Percentiles rank a stretch among this genome's conserved stretches.
Evolutionary conservation across 345 rosid species (phyloP).

Genomic region (Kandelia obovata): DNA sequence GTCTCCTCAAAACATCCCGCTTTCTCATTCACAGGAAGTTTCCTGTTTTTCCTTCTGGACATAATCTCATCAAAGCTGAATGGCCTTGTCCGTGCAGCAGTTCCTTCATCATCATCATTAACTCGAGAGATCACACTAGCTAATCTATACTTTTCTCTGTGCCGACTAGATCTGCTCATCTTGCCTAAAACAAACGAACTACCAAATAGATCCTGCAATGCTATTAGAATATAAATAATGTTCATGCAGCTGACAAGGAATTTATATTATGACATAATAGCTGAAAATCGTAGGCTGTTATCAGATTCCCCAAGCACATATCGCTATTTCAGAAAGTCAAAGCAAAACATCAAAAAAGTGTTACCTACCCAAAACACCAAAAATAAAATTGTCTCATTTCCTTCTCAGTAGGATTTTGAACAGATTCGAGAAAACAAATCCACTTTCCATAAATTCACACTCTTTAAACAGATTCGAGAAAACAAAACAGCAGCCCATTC

Average conservation of each 20-base stretch:
- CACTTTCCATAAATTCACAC: no score
- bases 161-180: slow-evolving; percentile 53
- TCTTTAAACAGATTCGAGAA: no score
- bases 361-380: no score
- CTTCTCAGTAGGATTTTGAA: no score
- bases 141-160: slow-evolving; percentile 38
- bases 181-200: slow-evolving; percentile 15
- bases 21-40: slow-evolving; percentile 36
- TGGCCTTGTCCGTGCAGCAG: slow-evolving; percentile 92
- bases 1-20: slow-evolving; percentile 23
- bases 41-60: slow-evolving; percentile 58
- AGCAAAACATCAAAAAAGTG: neutral
- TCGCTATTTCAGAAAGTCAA: no score
- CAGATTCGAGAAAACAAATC: no score
- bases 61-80: slow-evolving; percentile 73
- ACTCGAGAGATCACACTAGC: slow-evolving; percentile 21
- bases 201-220: neutral
- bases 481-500: no score
- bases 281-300: neutral
- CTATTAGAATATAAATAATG: neutral
- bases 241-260: neutral
- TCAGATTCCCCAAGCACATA: neutral
- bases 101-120: slow-evolving; percentile 36
- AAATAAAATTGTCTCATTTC: no score
- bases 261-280: neutral